A percentile compares a stretch with the other conserved stretches of the same genome.
Evolutionary conservation across 2,329 filamentous ascomycete genomes (phyloP).

Genomic region (Microcyclospora pomicola): DNA sequence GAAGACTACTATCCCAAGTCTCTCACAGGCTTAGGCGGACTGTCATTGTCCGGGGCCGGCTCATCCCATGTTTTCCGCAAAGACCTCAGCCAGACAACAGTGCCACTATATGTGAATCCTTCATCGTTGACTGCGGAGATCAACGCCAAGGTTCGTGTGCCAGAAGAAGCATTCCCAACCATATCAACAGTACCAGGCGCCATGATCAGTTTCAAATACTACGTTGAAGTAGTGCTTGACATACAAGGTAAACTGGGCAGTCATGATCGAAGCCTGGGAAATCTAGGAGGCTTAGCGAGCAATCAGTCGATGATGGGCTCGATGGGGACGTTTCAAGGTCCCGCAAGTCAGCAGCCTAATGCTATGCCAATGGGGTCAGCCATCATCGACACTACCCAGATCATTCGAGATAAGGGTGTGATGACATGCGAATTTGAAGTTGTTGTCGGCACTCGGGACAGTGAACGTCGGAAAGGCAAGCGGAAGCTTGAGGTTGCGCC

Average conservation of each 20-base stretch:
- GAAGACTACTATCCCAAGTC: conserved; percentile 82
- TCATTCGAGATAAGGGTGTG: conserved; percentile 84
- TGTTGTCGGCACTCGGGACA: conserved; percentile 75
- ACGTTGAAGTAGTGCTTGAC: conserved; percentile 84
- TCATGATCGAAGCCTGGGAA: conserved; percentile 42
- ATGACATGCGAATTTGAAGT: conserved; percentile 76
- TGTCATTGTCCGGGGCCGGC: conserved; percentile 73
- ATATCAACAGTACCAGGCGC: conserved; percentile 79
- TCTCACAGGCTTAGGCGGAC: conserved; percentile 68
- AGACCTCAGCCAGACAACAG: conserved; percentile 78
- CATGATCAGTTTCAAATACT: conserved; percentile 92
- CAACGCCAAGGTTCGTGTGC: conserved; percentile 70
- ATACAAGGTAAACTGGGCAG: conserved; percentile 72
- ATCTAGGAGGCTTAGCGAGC: conserved; percentile 13
- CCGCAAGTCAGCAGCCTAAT: conserved; percentile 4
- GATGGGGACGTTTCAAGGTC: not conserved
- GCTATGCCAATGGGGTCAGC: conserved; percentile 30
- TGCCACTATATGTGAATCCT: conserved; percentile 79
- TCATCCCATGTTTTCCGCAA: conserved; percentile 92
- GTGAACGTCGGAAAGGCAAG: conserved; percentile 41
- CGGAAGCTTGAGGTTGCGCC: conserved; percentile 21
- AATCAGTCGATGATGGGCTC: conserved; percentile 7
- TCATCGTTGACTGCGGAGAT: conserved; percentile 62
- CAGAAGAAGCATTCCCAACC: conserved; percentile 82
- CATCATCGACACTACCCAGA: conserved; percentile 74